Conservation (phyloP, 345 rosid species). For the Corchorus capsularis region DNA sequence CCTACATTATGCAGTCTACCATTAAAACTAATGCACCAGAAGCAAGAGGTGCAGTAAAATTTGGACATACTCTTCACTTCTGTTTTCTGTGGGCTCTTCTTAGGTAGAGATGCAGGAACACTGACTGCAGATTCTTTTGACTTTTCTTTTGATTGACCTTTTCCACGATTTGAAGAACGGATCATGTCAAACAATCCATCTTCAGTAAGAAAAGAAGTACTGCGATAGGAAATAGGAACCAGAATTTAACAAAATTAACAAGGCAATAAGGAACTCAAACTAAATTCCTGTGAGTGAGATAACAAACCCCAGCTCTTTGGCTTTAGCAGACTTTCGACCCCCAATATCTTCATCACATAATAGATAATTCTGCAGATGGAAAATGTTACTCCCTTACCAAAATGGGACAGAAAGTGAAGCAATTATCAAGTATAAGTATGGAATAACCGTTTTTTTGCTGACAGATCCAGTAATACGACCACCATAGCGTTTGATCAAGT, state of each 20-base stretch:
- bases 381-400: conserved; percentile 24
- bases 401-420: conserved; percentile 12
- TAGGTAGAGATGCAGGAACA: conserved; percentile 39
- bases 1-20: neutral
- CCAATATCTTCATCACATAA: conserved; percentile 97
- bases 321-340: conserved; percentile 83
- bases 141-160: conserved; percentile 39
- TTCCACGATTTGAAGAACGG: conserved; percentile 61
- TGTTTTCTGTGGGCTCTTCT: conserved; percentile 59
- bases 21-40: neutral
- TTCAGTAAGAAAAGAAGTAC: conserved; percentile 82
- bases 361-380: conserved; percentile 77
- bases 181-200: conserved; percentile 89
- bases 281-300: conserved; percentile 7
- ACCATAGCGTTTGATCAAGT: conserved; percentile 85
- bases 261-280: conserved; percentile 19
- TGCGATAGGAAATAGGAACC: conserved; percentile 34
- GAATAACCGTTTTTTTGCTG: conserved; percentile 93
- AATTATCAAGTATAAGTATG: conserved; percentile 26
- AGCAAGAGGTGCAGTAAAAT: neutral
- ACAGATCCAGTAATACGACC: conserved; percentile 95
- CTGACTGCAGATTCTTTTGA: conserved; percentile 44
- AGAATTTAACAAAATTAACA: conserved; percentile 24
- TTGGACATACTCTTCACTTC: conserved; percentile 56
- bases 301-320: conserved; percentile 91